Percentiles rank a stretch among this genome's conserved stretches.
Evolutionary conservation across 2,329 filamentous ascomycete genomes (phyloP).

Genomic region (Xylariomycetidae sp.): DNA sequence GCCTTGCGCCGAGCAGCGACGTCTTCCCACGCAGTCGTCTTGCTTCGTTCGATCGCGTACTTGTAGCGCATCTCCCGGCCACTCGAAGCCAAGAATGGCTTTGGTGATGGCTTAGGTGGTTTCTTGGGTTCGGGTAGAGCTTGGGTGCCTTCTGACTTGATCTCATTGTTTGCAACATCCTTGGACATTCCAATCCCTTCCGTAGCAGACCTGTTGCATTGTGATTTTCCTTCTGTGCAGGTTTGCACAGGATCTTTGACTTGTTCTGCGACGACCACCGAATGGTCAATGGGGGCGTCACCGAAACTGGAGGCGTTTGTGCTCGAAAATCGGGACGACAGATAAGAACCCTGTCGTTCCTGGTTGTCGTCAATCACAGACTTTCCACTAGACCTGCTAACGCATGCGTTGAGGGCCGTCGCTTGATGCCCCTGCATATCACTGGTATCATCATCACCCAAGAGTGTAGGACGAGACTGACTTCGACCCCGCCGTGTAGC

Average conservation of each 20-base stretch:
- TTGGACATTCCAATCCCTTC: background rate
- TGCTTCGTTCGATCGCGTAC: constrained; percentile 26
- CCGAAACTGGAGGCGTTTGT: too few relatives aligned
- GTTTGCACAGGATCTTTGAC: background rate
- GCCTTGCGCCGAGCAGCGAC: constrained; percentile 13
- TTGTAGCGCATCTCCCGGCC: constrained; percentile 20
- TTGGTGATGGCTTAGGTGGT: constrained; percentile 19
- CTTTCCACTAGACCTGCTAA: too few relatives aligned
- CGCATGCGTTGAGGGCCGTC: too few relatives aligned
- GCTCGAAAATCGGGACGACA: background rate
- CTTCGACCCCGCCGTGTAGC: background rate
- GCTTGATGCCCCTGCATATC: too few relatives aligned
- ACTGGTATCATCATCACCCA: background rate
- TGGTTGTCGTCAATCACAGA: background rate
- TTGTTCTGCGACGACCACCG: too few relatives aligned
- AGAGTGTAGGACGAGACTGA: background rate
- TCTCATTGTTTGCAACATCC: background rate
- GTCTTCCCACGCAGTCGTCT: constrained; percentile 25
- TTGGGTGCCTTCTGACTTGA: background rate
- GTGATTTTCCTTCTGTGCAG: too few relatives aligned
- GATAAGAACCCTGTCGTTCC: background rate
- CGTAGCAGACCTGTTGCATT: too few relatives aligned
- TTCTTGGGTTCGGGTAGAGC: constrained; percentile 3
- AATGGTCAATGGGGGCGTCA: too few relatives aligned
- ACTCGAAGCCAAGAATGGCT: constrained; percentile 30